Base-by-base conservation (phyloP, 2,329 filamentous ascomycete genomes). In the Cephalotrichum gorgonifer region DNA sequence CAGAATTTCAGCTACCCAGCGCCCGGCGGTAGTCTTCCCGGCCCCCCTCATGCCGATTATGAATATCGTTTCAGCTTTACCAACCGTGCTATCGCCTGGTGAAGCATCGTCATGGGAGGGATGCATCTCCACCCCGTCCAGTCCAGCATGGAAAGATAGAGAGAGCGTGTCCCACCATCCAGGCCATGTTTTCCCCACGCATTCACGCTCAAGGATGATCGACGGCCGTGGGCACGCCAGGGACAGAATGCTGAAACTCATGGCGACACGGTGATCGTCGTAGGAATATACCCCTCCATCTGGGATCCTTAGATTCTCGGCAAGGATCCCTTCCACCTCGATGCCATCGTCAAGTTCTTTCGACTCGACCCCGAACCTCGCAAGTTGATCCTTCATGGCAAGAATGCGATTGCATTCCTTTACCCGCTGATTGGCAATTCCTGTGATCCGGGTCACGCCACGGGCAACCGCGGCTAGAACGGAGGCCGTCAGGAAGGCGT, bases 361-460 rank as follows among this genome's bases (percentile, higher is more conserved):
- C 60, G 90, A 95, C 22, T 74, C 72, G 2, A 98, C 86, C 6
- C 89, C 90, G 58, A 96, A 98, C 62, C 97, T 97, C 41, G 85
- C 86, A 38, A 98, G 78, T 66, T 98, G 86, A 52, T 90, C 86
- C 61, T 88, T 86, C 93, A 98, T 98, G 27, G 93, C 93, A 54
- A 81, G 77, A 56, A 98, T 98, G 31, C 93, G 85, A 64, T 98
- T 95, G 70, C 93, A 98, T 62, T 98, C 93, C 65, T 98, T 98
- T 51, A 97, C 91, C 57, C 93, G 82, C 64, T 98, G 93, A 60
- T 98, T 98, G 27, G 93, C 93, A 57, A 98, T 98, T 45, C 93
- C 93, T 15, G 83, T 85, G 55, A 98, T 97, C 50, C 80, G 81
- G 0, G 93, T 98, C 46, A 81, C 82, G 2, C 87, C 88, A 14